phyloP scores from a whole-genome alignment of 1,284 basidiomycete species.

The Stereum hirsutum region DNA sequence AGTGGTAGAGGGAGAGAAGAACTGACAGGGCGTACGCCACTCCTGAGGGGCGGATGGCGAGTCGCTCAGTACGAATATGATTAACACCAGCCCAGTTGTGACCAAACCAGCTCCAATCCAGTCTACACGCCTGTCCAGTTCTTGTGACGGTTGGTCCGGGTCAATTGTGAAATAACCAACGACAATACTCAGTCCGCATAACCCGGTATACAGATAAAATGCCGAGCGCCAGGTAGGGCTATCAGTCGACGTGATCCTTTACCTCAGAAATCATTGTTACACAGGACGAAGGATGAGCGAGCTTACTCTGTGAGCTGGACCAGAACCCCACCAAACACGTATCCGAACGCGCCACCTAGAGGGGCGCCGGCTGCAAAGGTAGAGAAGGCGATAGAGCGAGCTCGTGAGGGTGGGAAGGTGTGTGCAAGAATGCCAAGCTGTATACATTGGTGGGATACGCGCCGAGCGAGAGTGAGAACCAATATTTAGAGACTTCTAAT shows the following conservation, averaged over 20 bases:
- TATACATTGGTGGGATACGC: too few species aligned
- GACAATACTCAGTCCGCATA: slow-evolving; percentile 29
- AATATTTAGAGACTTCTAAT: too few species aligned
- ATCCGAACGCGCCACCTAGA: slow-evolving; percentile 64
- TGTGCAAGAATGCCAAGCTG: slow-evolving; percentile 74
- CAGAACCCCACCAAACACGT: slow-evolving; percentile 60
- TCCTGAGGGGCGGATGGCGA: slow-evolving; percentile 58
- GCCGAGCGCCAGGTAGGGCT: slow-evolving; percentile 44
- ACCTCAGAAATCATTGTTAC: slow-evolving; percentile 7
- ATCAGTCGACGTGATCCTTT: too few species aligned
- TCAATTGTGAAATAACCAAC: slow-evolving; percentile 38
- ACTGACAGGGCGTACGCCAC: slow-evolving; percentile 72
- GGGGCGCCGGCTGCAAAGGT: slow-evolving; percentile 77
- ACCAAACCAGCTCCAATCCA: slow-evolving; percentile 78
- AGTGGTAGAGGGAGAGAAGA: slow-evolving; percentile 7
- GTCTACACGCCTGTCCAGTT: slow-evolving; percentile 58
- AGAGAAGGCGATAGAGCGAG: slow-evolving; percentile 67
- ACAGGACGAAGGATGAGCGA: too few species aligned
- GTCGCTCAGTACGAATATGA: slow-evolving; percentile 75
- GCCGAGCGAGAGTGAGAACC: too few species aligned
- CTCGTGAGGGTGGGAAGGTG: slow-evolving; percentile 57
- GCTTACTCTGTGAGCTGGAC: slow-evolving; percentile 49
- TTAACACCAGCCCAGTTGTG: slow-evolving; percentile 66
- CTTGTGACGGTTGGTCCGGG: slow-evolving; percentile 29
- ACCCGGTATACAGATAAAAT: slow-evolving; percentile 44